Evolutionary conservation across 768 basidiomycete species (phyloP).

Genomic region (Amanita molliuscula): DNA sequence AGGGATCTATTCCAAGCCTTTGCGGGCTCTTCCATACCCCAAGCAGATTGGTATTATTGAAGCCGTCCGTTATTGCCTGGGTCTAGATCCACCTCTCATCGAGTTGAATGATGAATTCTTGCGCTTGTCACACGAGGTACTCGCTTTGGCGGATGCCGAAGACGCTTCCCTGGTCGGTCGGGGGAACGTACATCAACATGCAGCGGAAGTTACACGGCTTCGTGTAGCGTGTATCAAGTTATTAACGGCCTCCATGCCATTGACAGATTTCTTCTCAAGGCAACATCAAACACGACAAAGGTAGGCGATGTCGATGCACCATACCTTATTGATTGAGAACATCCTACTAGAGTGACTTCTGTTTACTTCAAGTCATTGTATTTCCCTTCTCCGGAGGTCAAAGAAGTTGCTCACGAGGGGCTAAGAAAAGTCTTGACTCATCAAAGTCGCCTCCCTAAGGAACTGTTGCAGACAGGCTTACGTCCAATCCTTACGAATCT

Average conservation of each 20-base stretch:
- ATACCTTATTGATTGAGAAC: background rate
- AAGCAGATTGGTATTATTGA: conserved; percentile 99
- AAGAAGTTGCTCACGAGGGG: conserved; percentile 91
- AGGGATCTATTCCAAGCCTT: conserved; percentile 91
- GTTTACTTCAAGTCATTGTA: conserved; percentile 99
- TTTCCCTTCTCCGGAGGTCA: conserved; percentile 82
- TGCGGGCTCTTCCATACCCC: conserved; percentile 87
- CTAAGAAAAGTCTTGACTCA: conserved; percentile 81
- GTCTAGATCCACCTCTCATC: conserved; percentile 78
- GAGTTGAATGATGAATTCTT: conserved; percentile 90
- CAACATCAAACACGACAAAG: conserved; percentile 79
- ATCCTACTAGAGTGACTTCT: conserved; percentile 62
- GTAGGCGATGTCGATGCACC: conserved; percentile 25
- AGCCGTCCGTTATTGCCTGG: conserved; percentile 89
- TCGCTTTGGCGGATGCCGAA: conserved; percentile 93
- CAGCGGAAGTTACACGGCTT: conserved; percentile 76
- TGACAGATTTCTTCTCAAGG: conserved; percentile 86
- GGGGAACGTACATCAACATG: conserved; percentile 64
- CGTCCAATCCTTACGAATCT: conserved; percentile 97
- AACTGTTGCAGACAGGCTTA: conserved; percentile 88
- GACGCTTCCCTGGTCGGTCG: conserved; percentile 75
- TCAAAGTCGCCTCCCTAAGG: conserved; percentile 88
- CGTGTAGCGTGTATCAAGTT: conserved; percentile 91
- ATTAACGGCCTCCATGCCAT: conserved; percentile 87
- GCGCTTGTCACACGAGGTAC: conserved; percentile 84